Evolutionary conservation across 768 basidiomycete species (phyloP), one percentile per base, ranked within the genome.

Genomic region (Crepidotus variabilis): DNA sequence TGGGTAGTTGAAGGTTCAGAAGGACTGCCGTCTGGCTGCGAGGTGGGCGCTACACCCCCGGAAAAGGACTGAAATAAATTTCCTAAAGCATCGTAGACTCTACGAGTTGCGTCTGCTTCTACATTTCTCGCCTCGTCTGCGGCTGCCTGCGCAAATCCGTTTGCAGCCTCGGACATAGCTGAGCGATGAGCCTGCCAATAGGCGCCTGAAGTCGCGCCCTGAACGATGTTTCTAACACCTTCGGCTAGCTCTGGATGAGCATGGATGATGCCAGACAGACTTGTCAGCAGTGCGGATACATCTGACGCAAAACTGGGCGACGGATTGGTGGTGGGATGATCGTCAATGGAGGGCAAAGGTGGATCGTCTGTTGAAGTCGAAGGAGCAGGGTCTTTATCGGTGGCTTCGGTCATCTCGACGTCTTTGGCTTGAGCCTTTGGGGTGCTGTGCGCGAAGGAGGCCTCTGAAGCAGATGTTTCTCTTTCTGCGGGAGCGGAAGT

Each of bases 201-300:
- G 8, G 79, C 74, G 21, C 88, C 90, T 51, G 74, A 81, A 5
- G 78, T 74, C 3, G 85, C 74, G 60, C 91, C 88, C 50, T 73
- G 72, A 47, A 84, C 67, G 33, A 92, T 80, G 64, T 81, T 85
- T 55, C 82, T 84, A 55, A 92, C 66, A 46, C 79, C 79, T 54
- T 88, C 85, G 2, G 86, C 80, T 10, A 92, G 68, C 59, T 92
- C 88, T 3, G 90, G 90, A 61, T 92, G 87, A 5, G 81, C 68
- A 0, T 79, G 72, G 45, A 91, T 66, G 28, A 85, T 75, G n/a
- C 68, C 71, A 43, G 78, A 79, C 54, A 92, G 67, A 1, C 77
- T 77, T 28, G 75, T 76, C 55, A 92, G 69, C 32, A 92, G 72
- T 0, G 77, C 66, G 1, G 88, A 84, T 39, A 92, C 65, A 60